Base-by-base conservation (phyloP, 2,329 filamentous ascomycete genomes). In the Diaporthe nobilis region DNA sequence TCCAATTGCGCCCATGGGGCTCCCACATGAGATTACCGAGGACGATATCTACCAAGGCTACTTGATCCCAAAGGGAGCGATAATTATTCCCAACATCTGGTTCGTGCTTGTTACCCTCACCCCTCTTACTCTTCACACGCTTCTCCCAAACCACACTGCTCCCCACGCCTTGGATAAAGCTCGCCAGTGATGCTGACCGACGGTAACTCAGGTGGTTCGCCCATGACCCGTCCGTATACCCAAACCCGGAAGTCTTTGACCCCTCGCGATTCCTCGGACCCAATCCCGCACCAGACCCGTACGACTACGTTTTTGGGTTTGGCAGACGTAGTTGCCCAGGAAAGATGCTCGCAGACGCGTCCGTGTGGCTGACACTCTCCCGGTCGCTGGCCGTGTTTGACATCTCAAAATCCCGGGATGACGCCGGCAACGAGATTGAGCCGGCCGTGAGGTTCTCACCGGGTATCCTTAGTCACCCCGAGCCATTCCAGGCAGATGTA, bases 311-410 rank as follows among this genome's bases (percentile, higher is more conserved):
- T 0, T 78, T 78, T 39, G 77, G 77, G 7, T 78, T 72, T 42
- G 77, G 77, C 4, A 53, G 77, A n/a, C 72, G 77, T 1, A 71
- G 72, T 22, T 78, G 77, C 60, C 77, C 77, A 0, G 77, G 77
- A 0, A 53, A 74, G 39, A 47, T 73, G 37, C 72, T 78, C 20
- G 77, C 77, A 15, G 77, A 78, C 39, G n/a, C 71, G 4, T 72
- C 72, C 17, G 51, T 78, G 57, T 78, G 73, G 58, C 25, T 78
- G 20, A 77, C 73, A 20, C 53, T 78, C 39, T 85, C 83, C 2
- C 85, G 85, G 57, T 81, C 82, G 0, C 79, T 89, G 20, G 80
- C 86, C 0, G 85, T 85, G 0, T 88, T 88, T 70, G 80, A 83
- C 5, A 83, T 89, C 20, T 77, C 75, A 13, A 86, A 86, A 72